A percentile compares a stretch with the other conserved stretches of the same genome.
These are phyloP conservation scores for Pseudopyrenochaeta lycopersici DNA, from an alignment of 2,329 filamentous ascomycete species.

Conservation along the genomic window DNA sequence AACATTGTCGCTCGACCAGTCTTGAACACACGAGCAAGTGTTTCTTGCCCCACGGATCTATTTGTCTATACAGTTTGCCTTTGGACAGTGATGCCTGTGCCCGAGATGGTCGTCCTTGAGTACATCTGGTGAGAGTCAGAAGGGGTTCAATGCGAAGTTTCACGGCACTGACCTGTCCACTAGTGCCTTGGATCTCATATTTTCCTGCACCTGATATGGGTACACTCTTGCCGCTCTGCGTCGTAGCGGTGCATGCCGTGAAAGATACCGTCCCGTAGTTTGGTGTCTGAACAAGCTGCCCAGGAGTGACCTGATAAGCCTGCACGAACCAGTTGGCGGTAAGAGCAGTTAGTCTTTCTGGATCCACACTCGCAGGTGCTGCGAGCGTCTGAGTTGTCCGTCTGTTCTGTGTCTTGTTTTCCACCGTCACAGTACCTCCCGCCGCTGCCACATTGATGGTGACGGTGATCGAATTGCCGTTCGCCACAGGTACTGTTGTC, in stretches of 20 bases:
- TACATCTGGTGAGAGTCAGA: conserved; percentile 24
- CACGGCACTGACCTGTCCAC: conserved; percentile 23
- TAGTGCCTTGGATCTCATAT: conserved; percentile 37
- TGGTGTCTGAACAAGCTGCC: conserved; percentile 30
- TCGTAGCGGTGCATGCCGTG: conserved; percentile 26
- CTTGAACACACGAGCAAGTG: too few species aligned
- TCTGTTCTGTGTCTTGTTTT: conserved; percentile 36
- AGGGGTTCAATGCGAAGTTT: background rate
- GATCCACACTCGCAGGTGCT: conserved; percentile 20
- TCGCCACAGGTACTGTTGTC: conserved; percentile 23
- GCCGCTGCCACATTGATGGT: conserved; percentile 19
- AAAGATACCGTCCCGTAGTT: conserved; percentile 30
- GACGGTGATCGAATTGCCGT: conserved; percentile 29
- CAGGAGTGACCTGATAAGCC: conserved; percentile 30
- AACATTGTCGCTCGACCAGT: background rate
- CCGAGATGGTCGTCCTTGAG: conserved; percentile 30
- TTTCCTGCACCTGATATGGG: conserved; percentile 25
- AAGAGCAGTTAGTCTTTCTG: conserved; percentile 21
- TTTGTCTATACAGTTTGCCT: conserved; percentile 11
- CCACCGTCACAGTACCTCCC: conserved; percentile 31
- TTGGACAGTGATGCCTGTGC: conserved; percentile 18
- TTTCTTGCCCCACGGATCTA: too few species aligned
- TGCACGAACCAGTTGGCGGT: conserved; percentile 37
- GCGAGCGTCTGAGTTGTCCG: conserved; percentile 23
- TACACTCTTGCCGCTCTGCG: conserved; percentile 25